Percentiles rank a stretch among this genome's conserved stretches.
Conservation (phyloP, 2,329 filamentous ascomycete genomes). For the Aspergillus eucalypticola region DNA sequence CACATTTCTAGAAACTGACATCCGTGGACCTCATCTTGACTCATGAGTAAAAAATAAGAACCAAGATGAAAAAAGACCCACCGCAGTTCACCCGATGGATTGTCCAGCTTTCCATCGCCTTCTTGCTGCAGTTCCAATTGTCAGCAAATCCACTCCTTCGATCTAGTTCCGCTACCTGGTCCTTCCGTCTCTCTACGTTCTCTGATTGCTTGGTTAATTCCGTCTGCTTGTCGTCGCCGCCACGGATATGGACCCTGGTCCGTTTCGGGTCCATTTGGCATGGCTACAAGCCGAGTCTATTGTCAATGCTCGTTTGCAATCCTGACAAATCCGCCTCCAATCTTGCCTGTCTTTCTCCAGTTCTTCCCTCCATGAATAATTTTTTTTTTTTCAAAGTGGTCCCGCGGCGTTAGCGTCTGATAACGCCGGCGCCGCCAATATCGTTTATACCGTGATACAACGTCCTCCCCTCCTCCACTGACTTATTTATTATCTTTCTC, state of each 20-base stretch:
- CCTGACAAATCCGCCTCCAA: background rate
- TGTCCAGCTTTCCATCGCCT: background rate
- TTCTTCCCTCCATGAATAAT: background rate
- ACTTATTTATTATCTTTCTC: too few relatives aligned
- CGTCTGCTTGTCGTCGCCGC: constrained; percentile 2
- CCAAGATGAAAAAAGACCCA: background rate
- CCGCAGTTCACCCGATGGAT: background rate
- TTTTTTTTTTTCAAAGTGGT: background rate
- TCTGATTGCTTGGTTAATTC: constrained; percentile 18
- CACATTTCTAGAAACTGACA: background rate
- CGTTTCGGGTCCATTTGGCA: background rate
- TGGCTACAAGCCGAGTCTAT: background rate
- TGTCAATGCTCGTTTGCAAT: background rate
- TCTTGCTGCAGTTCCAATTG: background rate
- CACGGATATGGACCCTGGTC: constrained; percentile 8
- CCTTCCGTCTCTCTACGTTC: background rate
- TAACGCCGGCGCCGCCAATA: background rate
- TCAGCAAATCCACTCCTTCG: background rate
- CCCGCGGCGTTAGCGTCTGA: background rate
- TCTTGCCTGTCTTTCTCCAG: background rate
- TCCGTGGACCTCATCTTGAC: background rate
- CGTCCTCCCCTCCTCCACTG: background rate
- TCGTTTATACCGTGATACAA: constrained; percentile 16
- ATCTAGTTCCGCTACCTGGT: background rate
- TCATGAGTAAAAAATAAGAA: background rate